Base-by-base conservation (phyloP, 345 rosid genomes). In the Arabidopsis thaliana region DNA sequence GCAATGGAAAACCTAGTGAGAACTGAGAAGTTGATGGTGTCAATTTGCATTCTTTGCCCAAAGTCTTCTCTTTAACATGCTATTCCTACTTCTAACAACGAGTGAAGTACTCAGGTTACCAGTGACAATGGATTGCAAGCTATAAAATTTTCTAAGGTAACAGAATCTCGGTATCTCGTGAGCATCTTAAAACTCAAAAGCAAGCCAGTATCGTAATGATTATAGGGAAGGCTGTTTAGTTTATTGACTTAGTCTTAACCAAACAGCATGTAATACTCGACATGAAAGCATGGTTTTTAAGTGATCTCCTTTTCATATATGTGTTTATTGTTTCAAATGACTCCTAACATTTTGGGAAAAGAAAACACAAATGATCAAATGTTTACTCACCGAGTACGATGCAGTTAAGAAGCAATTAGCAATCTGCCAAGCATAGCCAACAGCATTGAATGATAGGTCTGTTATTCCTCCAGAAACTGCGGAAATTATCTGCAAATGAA, bases 381-480 rank as follows among this genome's bases (percentile, higher is more conserved):
- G 58, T 41, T 57, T 67, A 87, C 96, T 92, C 80, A 95, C 98
- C 53, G 97, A 95, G 84, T 95, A 92, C 3, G 99, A 88, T 59
- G 98, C 97, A 46, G 99, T 95, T 67, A 90, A 79, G 83, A 95
- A 89, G 75, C 98, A 95, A 75, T 95, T 95, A 61, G 87, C 28
- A 46, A 95, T 66, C 83, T 95, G 99, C 98, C 99, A 95, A 65
- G 90, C 77, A 79, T 95, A 95, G 76, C 99, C 99, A 79, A 92
- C 67, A 36, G 96, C 91, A 75, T 92, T 81, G 76, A 95, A 95
- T 60, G 93, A 87, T 59, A 92, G 87, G 87, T 95, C 99, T 1
- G 98, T 95, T 46, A 95, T 81, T 74, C 99, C 99, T 62, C 99
- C 99, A 56, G 96, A 95, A 65, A 95, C 83, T 46, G 99, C 99